Evolutionary conservation across 1,284 basidiomycete species (phyloP).

Genomic region (Omphalotus olearius): DNA sequence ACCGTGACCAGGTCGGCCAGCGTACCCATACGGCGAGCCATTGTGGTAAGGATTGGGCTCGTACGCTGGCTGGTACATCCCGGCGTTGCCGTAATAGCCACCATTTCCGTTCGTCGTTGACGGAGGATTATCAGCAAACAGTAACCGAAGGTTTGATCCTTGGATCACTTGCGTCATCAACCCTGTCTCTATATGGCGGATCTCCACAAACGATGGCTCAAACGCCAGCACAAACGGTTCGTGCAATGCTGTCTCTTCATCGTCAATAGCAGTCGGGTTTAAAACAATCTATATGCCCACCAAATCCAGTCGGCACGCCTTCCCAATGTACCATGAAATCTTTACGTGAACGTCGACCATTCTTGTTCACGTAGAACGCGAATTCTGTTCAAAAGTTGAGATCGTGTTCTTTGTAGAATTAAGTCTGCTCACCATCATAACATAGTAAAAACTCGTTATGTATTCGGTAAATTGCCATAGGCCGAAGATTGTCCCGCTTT

Average conservation of each 20-base stretch:
- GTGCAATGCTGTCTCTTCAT: slow-evolving; percentile 67
- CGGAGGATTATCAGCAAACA: slow-evolving; percentile 93
- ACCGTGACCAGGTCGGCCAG: slow-evolving; percentile 18
- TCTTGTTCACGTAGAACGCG: slow-evolving; percentile 98
- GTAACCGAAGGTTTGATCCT: slow-evolving; percentile 80
- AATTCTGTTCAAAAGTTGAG: slow-evolving; percentile 61
- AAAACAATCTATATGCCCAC: slow-evolving; percentile 42
- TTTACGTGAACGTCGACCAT: slow-evolving; percentile 85
- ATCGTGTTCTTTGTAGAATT: slow-evolving; percentile 10
- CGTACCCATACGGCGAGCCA: background rate
- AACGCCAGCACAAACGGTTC: slow-evolving; percentile 98
- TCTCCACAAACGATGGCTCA: slow-evolving; percentile 95
- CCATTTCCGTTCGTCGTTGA: slow-evolving; percentile 60
- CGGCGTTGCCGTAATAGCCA: slow-evolving; percentile 32
- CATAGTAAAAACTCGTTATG: slow-evolving; percentile 97
- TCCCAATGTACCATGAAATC: slow-evolving; percentile 98
- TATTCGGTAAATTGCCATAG: slow-evolving; percentile 96
- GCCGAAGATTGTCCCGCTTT: slow-evolving; percentile 84
- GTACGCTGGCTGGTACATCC: slow-evolving; percentile 25
- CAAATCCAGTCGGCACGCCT: slow-evolving; percentile 90
- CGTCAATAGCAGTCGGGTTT: background rate
- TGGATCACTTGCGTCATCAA: slow-evolving; percentile 94
- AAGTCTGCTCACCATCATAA: slow-evolving; percentile 78
- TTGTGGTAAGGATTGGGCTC: slow-evolving; percentile 3
- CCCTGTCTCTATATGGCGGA: slow-evolving; percentile 93